Percentiles rank a stretch among this genome's conserved stretches.
phyloP scores from a whole-genome alignment of 176 grass and related monocot genomes.

The Ananas comosus region DNA sequence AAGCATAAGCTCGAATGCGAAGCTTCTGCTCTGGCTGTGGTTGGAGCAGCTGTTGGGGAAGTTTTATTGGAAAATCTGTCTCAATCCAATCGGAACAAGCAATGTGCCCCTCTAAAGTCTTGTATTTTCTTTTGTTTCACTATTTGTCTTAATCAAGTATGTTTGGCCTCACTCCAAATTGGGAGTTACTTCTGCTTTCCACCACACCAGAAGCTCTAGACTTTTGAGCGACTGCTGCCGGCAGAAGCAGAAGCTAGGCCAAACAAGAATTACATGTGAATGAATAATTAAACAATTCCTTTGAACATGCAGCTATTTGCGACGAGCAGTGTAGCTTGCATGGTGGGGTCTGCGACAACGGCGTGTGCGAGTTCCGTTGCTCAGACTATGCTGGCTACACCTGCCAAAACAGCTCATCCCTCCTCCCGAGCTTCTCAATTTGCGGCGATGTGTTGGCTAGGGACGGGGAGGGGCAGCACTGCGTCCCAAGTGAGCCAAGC shows the following conservation, averaged over 20 bases:
- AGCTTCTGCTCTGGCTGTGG: too few species aligned
- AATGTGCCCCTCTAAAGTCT: neutral
- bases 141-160: too few species aligned
- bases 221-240: too few species aligned
- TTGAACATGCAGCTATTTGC: conserved; percentile 64
- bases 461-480: conserved; percentile 80
- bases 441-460: conserved; percentile 85
- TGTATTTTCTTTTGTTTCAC: too few species aligned
- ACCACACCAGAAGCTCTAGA: too few species aligned
- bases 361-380: conserved; percentile 94
- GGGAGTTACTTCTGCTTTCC: too few species aligned
- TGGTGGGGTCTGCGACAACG: conserved; percentile 95
- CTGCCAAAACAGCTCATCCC: conserved; percentile 85
- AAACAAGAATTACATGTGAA: neutral
- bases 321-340: conserved; percentile 99
- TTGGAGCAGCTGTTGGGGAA: too few species aligned
- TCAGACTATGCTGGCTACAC: conserved; percentile 99
- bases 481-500: conserved; percentile 87
- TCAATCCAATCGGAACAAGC: neutral
- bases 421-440: conserved; percentile 79
- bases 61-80: neutral
- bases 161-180: too few species aligned
- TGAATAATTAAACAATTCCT: neutral
- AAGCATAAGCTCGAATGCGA: too few species aligned
- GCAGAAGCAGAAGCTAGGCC: neutral